These are phyloP conservation scores for Apiospora aurea DNA, from an alignment of 2,329 filamentous ascomycete species.

Conservation along the genomic window DNA sequence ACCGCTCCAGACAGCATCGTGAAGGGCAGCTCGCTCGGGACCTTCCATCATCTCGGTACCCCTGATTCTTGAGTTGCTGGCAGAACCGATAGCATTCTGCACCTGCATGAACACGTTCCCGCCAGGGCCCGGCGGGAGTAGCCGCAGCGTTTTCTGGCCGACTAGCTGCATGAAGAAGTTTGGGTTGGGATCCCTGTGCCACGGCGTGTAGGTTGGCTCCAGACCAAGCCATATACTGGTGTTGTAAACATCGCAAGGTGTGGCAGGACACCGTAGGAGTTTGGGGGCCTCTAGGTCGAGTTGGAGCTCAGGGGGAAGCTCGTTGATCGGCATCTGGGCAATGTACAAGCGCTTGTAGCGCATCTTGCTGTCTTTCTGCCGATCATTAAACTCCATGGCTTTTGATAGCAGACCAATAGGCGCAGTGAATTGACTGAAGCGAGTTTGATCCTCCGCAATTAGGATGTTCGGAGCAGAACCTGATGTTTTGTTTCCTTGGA, in stretches of 20 bases:
- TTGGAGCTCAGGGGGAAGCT: conserved; percentile 69
- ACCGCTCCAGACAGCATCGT: conserved; percentile 73
- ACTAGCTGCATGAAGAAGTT: conserved; percentile 89
- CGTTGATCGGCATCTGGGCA: conserved; percentile 77
- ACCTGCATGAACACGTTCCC: conserved; percentile 66
- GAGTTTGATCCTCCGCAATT: conserved; percentile 30
- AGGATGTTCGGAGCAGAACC: background rate
- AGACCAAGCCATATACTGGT: conserved; percentile 89
- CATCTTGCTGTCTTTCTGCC: conserved; percentile 26
- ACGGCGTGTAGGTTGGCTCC: conserved; percentile 85
- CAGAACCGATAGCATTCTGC: conserved; percentile 47
- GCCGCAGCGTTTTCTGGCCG: conserved; percentile 74
- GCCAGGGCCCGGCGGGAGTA: conserved; percentile 72
- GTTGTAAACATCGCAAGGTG: conserved; percentile 78
- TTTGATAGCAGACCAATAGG: conserved; percentile 71
- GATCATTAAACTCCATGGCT: conserved; percentile 56
- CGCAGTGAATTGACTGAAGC: conserved; percentile 65
- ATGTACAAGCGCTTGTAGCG: conserved; percentile 71
- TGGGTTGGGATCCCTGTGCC: conserved; percentile 92
- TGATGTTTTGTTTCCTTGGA: background rate
- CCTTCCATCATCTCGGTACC: conserved; percentile 94
- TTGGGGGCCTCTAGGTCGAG: conserved; percentile 75
- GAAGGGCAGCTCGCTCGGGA: conserved; percentile 69
- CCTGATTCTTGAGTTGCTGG: conserved; percentile 62
- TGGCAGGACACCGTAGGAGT: conserved; percentile 20